Percentiles rank a stretch among this genome's conserved stretches.
Evolutionary conservation across 148 eudicot genomes (phyloP).

Genomic region (Rhododendron mucronatum): DNA sequence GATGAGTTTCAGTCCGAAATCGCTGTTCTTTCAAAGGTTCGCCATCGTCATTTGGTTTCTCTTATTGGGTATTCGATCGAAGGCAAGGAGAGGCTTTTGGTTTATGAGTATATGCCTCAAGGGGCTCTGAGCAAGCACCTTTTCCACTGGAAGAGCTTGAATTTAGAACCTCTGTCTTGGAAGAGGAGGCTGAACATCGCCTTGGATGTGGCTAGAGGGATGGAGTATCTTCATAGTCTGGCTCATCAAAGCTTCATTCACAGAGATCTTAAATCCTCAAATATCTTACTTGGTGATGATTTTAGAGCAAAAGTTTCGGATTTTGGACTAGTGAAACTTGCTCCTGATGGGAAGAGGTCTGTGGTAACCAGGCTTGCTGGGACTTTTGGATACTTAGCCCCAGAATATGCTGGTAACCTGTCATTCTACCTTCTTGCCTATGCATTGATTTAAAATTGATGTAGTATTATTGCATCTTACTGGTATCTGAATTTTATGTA

Average conservation of each 20-base stretch:
- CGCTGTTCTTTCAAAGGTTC: conserved; percentile 88
- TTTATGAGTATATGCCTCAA: conserved; percentile 96
- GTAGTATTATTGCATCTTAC: background rate
- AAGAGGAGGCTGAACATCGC: conserved; percentile 89
- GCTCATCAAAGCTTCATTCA: conserved; percentile 97
- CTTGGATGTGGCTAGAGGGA: conserved; percentile 93
- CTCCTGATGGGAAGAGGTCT: conserved; percentile 86
- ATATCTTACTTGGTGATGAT: conserved; percentile 91
- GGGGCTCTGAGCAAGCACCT: conserved; percentile 94
- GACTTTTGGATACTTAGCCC: conserved; percentile 96
- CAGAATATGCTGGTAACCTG: conserved; percentile 95
- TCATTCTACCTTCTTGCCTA: conserved; percentile 7
- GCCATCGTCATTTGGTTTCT: conserved; percentile 92
- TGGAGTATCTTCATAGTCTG: conserved; percentile 88
- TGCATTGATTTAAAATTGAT: background rate
- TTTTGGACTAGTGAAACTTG: conserved; percentile 96
- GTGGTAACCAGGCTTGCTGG: conserved; percentile 92
- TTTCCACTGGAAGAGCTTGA: conserved; percentile 76
- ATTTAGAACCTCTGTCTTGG: conserved; percentile 92
- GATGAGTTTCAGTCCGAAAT: conserved; percentile 87
- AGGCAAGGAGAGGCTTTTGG: conserved; percentile 78
- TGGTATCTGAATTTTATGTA: background rate
- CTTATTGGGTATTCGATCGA: conserved; percentile 74
- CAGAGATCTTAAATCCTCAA: conserved; percentile 91
- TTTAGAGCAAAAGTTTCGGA: conserved; percentile 89